phyloP scores from a whole-genome alignment of 2,329 filamentous ascomycete species.

The Microcera coccophila region DNA sequence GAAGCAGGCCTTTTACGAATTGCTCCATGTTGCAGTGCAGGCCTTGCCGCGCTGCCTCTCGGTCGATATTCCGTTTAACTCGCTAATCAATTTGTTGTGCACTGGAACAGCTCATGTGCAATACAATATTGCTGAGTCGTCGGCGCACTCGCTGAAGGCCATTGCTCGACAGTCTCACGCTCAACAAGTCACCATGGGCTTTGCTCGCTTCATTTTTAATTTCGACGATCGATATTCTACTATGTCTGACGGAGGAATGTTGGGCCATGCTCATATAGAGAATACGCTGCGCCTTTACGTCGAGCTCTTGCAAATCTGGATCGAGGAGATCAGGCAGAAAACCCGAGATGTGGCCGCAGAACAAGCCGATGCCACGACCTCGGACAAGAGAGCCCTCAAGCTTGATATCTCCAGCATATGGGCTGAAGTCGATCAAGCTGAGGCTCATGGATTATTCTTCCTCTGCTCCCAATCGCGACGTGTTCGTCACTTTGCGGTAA shows the following conservation, averaged over 20 bases:
- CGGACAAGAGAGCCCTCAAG: conserved; percentile 70
- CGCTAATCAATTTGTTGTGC: conserved; percentile 88
- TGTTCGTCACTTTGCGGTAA: conserved; percentile 87
- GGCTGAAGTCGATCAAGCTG: conserved; percentile 93
- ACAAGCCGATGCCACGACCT: conserved; percentile 55
- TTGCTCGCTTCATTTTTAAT: conserved; percentile 96
- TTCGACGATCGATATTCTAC: conserved; percentile 97
- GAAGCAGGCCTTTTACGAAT: conserved; percentile 91
- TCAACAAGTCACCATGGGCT: conserved; percentile 93
- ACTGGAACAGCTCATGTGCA: conserved; percentile 96
- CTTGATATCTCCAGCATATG: conserved; percentile 84
- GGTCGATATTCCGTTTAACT: conserved; percentile 85
- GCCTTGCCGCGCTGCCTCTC: conserved; percentile 92
- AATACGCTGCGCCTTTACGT: conserved; percentile 90
- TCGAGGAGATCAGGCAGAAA: conserved; percentile 89
- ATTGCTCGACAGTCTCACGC: conserved; percentile 92
- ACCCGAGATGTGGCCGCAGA: conserved; percentile 68
- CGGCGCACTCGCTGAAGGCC: conserved; percentile 87
- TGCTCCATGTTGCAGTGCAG: conserved; percentile 92
- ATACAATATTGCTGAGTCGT: conserved; percentile 84
- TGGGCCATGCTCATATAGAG: conserved; percentile 90
- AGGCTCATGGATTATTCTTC: conserved; percentile 95
- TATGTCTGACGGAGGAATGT: conserved; percentile 96
- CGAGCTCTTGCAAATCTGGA: conserved; percentile 93
- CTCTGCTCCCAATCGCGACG: conserved; percentile 90